Evolutionary conservation across 2,329 filamentous ascomycete species (phyloP), one percentile per base, ranked within the genome.

Genomic region (Cladophialophora chaetospira): DNA sequence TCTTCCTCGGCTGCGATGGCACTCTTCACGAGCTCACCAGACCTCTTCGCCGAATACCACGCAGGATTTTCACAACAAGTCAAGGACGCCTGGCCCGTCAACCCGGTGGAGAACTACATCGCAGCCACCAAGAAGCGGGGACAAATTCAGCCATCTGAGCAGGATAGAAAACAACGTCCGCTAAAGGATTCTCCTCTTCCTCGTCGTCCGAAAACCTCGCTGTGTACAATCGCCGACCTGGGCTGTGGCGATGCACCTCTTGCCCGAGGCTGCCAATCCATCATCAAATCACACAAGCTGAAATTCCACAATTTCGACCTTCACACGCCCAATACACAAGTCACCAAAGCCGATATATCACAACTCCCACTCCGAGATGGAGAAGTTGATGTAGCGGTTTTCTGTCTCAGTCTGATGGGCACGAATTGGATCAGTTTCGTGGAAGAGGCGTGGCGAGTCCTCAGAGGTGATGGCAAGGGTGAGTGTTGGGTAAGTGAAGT

Each of bases 401-500:
- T 97, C 79, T 99, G 94, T 73, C 82, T 99, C 28, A 94, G 93
- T 47, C 83, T 99, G 57, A 99, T 99, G 94, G 94, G 94, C 69
- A 99, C 94, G 53, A 99, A 99, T 76, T 99, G 94, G 93, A 83
- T 96, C 51, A 87, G 91, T 66, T 97, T 99, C 71, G 83, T 99
- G 67, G 94, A 97, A 75, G 94, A 99, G 76, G 93, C 93, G 11
- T 96, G 91, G 78, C 87, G 94, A 52, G 81, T 97, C 49, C 82
- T 99, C 60, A 88, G 91, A 69, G 92, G 91, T 83, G 93, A 94
- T 69, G 94, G 75, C 28, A 77, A 76, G 61, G 75, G 94, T 65
- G 94, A 99, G 78, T 85, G 96, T 52, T 99, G 94, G 94, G 84
- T 99, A 49, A 89, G 91, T 45, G 94, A 99, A 76, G 97, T 99